Percentiles rank a stretch among this genome's conserved stretches.
phyloP scores from a whole-genome alignment of 805 yeast species.

The Cyberlindnera amylophila region DNA sequence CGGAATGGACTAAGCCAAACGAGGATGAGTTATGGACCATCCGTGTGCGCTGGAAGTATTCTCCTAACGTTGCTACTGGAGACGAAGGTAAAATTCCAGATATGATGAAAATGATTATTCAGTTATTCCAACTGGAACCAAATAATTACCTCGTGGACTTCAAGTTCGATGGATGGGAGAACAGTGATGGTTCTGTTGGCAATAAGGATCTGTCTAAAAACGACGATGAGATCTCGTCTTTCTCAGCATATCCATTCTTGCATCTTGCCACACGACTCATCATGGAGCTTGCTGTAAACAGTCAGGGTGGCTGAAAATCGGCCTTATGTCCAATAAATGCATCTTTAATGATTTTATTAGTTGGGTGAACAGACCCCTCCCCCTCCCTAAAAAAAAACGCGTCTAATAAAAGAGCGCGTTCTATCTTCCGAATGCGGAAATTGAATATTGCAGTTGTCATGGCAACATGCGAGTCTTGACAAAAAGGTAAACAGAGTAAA shows the following conservation, averaged over 20 bases:
- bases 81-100: slow-evolving; percentile 47
- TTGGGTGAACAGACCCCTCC: no score
- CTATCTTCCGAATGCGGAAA: background rate
- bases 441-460: background rate
- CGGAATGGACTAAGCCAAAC: slow-evolving; percentile 95
- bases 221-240: slow-evolving; percentile 79
- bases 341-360: no score
- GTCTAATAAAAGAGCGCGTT: background rate
- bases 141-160: slow-evolving; percentile 95
- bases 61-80: slow-evolving; percentile 33
- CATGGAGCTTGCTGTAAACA: slow-evolving; percentile 95
- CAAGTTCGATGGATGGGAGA: slow-evolving; percentile 95
- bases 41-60: slow-evolving; percentile 88
- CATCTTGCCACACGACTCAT: slow-evolving; percentile 89
- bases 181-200: slow-evolving; percentile 33
- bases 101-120: slow-evolving; percentile 95
- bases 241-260: slow-evolving; percentile 91
- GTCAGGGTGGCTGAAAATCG: slow-evolving; percentile 47
- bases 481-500: slow-evolving; percentile 6
- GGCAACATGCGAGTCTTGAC: background rate
- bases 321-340: background rate
- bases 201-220: slow-evolving; percentile 31
- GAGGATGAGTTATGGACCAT: slow-evolving; percentile 97
- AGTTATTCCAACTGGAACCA: slow-evolving; percentile 91
- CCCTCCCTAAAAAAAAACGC: no score